Evolutionary conservation across 2,329 filamentous ascomycete species (phyloP).

Genomic region (Capronia americana): DNA sequence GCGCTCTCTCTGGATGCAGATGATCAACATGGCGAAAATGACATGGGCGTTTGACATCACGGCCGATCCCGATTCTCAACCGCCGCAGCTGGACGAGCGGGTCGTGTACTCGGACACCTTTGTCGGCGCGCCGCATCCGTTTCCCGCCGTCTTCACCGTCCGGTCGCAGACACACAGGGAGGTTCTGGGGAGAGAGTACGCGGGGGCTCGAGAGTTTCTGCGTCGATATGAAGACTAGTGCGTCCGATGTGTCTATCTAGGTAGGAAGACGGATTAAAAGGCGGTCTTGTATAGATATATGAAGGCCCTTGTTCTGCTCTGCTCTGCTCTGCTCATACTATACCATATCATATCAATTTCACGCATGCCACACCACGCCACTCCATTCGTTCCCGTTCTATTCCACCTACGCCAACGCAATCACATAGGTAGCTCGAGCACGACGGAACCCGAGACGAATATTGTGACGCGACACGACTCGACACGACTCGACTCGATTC

Average conservation of each 20-base stretch:
- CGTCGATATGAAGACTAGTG: slow-evolving; percentile 20
- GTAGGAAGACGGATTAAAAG: background rate
- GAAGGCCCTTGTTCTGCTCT: background rate
- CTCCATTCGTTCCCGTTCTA: too few relatives aligned
- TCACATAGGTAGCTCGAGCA: too few relatives aligned
- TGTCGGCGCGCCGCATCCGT: slow-evolving; percentile 39
- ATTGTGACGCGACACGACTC: too few relatives aligned
- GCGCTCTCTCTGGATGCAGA: too few relatives aligned
- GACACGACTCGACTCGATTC: too few relatives aligned
- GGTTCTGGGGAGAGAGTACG: slow-evolving; percentile 24
- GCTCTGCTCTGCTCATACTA: too few relatives aligned
- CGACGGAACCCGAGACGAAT: too few relatives aligned
- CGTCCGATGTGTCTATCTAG: background rate
- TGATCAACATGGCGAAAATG: slow-evolving; percentile 30
- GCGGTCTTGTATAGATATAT: too few relatives aligned
- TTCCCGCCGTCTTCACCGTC: slow-evolving; percentile 19
- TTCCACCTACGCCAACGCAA: too few relatives aligned
- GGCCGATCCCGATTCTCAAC: slow-evolving; percentile 32
- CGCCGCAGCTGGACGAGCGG: slow-evolving; percentile 51
- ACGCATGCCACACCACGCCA: too few relatives aligned
- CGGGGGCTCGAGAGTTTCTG: slow-evolving; percentile 18
- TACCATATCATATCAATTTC: too few relatives aligned
- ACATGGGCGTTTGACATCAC: slow-evolving; percentile 29
- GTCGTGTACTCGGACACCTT: slow-evolving; percentile 42
- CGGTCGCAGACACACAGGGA: slow-evolving; percentile 22